phyloP scores from a whole-genome alignment of 805 yeast species.

The Kurtzmaniella fragi region DNA sequence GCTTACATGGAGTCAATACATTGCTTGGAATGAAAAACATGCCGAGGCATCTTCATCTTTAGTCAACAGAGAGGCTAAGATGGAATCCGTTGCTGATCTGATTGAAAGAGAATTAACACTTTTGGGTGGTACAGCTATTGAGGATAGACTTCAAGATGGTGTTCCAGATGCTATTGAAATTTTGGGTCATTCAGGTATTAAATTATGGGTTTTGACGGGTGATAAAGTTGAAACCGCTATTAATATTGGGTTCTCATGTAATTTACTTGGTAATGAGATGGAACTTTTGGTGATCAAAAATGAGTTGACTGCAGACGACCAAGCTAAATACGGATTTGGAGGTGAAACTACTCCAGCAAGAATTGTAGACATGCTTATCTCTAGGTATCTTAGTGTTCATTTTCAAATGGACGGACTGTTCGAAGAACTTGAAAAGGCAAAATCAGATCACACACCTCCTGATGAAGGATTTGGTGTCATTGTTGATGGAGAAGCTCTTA shows the following conservation, averaged over 20 bases:
- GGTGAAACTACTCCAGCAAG: conserved; percentile 21
- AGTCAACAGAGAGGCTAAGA: conserved; percentile 58
- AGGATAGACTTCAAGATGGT: conserved; percentile 80
- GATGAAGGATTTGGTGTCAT: conserved; percentile 62
- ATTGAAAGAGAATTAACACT: conserved; percentile 63
- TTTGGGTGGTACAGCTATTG: conserved; percentile 83
- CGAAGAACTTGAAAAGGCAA: conserved; percentile 51
- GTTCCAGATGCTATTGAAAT: conserved; percentile 76
- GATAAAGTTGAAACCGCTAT: conserved; percentile 89
- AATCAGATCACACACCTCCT: conserved; percentile 61
- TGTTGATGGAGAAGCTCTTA: conserved; percentile 76
- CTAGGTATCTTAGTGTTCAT: conserved; percentile 48
- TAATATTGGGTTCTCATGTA: conserved; percentile 83
- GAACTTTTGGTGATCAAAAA: conserved; percentile 57
- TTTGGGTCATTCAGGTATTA: conserved; percentile 72
- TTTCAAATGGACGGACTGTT: conserved; percentile 56
- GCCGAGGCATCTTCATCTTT: conserved; percentile 63
- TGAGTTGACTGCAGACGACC: conserved; percentile 22
- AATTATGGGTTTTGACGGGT: conserved; percentile 83
- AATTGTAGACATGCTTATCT: conserved; percentile 44
- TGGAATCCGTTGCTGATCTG: conserved; percentile 71
- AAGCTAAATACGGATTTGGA: conserved; percentile 14
- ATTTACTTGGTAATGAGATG: conserved; percentile 71
- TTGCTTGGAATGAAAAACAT: conserved; percentile 58
- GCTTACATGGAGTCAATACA: conserved; percentile 56